Conservation (phyloP, 345 rosid genomes). For the Bruguiera gymnorhiza region DNA sequence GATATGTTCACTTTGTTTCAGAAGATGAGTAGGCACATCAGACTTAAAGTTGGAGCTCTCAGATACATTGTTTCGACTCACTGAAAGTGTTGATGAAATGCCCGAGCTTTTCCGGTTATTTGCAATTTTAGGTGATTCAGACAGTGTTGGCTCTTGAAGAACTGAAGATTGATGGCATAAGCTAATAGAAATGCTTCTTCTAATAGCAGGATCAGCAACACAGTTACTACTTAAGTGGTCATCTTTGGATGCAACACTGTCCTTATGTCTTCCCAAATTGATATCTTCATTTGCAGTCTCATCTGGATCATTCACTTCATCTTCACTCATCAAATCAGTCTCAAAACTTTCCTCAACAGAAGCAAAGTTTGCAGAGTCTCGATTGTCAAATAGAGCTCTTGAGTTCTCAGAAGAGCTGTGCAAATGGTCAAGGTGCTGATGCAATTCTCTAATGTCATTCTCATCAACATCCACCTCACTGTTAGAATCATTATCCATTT, state of each 20-base stretch:
- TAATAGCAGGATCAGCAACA: conserved; percentile 33
- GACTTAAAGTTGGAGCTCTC: conserved; percentile 38
- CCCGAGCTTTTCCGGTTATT: conserved; percentile 62
- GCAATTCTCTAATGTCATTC: conserved; percentile 68
- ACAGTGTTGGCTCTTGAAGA: conserved; percentile 72
- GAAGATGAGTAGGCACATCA: conserved; percentile 29
- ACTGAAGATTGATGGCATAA: conserved; percentile 47
- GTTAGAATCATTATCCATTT: conserved; percentile 44
- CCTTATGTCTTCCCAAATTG: conserved; percentile 25
- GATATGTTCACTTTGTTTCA: conserved; percentile 51
- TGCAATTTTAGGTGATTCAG: conserved; percentile 89
- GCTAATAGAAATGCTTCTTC: conserved; percentile 57
- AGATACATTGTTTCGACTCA: conserved; percentile 45
- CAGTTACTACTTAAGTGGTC: conserved; percentile 19
- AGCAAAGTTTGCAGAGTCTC: conserved; percentile 52
- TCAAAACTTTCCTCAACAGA: conserved; percentile 63
- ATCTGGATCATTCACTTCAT: conserved; percentile 47
- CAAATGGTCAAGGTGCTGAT: conserved; percentile 61
- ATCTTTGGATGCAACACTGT: conserved; percentile 27
- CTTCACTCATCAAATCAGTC: conserved; percentile 58
- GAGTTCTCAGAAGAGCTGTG: conserved; percentile 44
- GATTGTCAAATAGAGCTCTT: conserved; percentile 39
- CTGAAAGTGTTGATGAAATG: conserved; percentile 45
- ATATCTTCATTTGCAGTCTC: conserved; percentile 51
- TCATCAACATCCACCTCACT: conserved; percentile 62